Evolutionary conservation across 768 basidiomycete species (phyloP).

Genomic region (Boletellus ananas): DNA sequence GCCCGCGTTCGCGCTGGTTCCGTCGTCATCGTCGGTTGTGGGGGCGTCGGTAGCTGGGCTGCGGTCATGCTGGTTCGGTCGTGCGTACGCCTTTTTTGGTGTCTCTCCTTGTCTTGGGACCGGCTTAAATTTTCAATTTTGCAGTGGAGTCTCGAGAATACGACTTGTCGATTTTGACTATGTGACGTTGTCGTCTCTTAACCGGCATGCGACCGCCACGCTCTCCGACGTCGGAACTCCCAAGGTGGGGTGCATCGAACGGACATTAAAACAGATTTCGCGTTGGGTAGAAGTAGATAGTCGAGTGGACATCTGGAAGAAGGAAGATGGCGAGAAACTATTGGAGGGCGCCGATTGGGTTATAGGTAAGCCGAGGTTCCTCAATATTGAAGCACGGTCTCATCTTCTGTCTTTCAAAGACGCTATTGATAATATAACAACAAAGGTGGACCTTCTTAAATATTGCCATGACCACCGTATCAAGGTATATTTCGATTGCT

Average conservation of each 20-base stretch:
- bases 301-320: constrained; percentile 80
- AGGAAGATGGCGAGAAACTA: constrained; percentile 69
- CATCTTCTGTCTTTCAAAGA: constrained; percentile 43
- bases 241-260: constrained; percentile 79
- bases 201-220: constrained; percentile 88
- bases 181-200: constrained; percentile 91
- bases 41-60: constrained; percentile 96
- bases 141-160: constrained; percentile 70
- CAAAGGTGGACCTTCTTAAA: constrained; percentile 90
- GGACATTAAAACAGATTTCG: constrained; percentile 64
- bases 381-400: constrained; percentile 2
- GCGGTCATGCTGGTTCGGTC: constrained; percentile 91
- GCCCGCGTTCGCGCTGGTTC: constrained; percentile 62
- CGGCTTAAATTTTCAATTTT: constrained; percentile 1
- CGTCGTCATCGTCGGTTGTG: constrained; percentile 91
- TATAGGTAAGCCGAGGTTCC: constrained; percentile 52
- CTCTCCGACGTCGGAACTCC: constrained; percentile 91
- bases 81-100: constrained; percentile 42
- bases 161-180: constrained; percentile 94
- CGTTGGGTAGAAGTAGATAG: constrained; percentile 88
- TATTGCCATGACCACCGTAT: constrained; percentile 79
- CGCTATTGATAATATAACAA: constrained; percentile 96
- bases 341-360: constrained; percentile 93
- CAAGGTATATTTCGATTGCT: constrained; percentile 47
- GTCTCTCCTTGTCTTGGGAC: background rate